Conservation (phyloP, 352 stramenopile species). For the Phytophthora multivora region DNA sequence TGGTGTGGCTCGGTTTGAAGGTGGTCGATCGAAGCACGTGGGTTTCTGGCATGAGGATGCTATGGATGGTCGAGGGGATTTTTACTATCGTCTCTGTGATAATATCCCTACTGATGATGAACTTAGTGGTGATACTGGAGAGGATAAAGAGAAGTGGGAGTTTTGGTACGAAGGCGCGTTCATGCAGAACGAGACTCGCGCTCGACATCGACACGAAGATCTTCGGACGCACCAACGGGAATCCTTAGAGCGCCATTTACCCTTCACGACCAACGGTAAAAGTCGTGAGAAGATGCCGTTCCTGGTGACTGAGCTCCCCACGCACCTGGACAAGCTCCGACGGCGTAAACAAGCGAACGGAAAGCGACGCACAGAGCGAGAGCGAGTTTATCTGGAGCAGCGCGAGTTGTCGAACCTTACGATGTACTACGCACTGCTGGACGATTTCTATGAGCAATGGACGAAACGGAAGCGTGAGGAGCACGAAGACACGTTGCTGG, state of each 20-base stretch:
- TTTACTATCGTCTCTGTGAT: slow-evolving; percentile 43
- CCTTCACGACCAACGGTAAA: slow-evolving; percentile 77
- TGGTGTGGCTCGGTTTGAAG: slow-evolving; percentile 44
- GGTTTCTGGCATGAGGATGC: slow-evolving; percentile 74
- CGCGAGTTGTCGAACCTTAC: slow-evolving; percentile 52
- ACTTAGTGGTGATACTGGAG: not conserved
- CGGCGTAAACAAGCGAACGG: slow-evolving; percentile 42
- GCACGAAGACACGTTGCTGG: slow-evolving; percentile 37
- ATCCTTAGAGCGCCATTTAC: slow-evolving; percentile 30
- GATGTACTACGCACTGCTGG: slow-evolving; percentile 62
- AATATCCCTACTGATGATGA: not conserved
- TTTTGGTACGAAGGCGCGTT: slow-evolving; percentile 83
- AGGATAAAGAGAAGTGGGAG: slow-evolving; percentile 41
- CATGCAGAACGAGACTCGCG: slow-evolving; percentile 57
- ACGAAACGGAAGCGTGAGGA: slow-evolving; percentile 40
- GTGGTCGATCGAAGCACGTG: slow-evolving; percentile 46
- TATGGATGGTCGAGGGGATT: slow-evolving; percentile 64
- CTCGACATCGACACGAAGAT: slow-evolving; percentile 60
- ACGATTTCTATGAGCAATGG: slow-evolving; percentile 76
- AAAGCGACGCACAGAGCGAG: slow-evolving; percentile 40
- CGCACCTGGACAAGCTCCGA: slow-evolving; percentile 43
- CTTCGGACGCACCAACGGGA: slow-evolving; percentile 28
- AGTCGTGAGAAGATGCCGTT: slow-evolving; percentile 66
- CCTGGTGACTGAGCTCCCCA: slow-evolving; percentile 44
- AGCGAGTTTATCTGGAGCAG: slow-evolving; percentile 50